A percentile compares a stretch with the other conserved stretches of the same genome.
These are phyloP conservation scores for Kwoniella mangroviensis DNA, from an alignment of 768 basidiomycete genomes.

Conservation along the genomic window DNA sequence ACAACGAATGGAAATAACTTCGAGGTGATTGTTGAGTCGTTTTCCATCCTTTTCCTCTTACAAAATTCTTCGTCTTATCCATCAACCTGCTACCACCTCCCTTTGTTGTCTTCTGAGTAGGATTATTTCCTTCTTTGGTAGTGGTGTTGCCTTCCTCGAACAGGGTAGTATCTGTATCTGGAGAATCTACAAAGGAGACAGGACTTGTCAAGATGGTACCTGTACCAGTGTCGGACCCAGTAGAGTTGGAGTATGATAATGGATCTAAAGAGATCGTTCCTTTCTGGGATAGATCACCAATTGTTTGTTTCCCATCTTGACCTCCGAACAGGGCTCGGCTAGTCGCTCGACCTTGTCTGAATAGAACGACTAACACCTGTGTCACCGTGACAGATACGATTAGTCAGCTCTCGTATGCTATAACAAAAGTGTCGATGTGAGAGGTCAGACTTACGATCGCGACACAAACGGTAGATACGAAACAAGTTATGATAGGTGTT, in stretches of 20 bases:
- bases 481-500: conserved; percentile 34
- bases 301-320: conserved; percentile 2
- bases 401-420: background rate
- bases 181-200: background rate
- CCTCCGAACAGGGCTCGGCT: conserved; percentile 19
- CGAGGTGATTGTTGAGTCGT: background rate
- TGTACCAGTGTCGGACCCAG: too few relatives aligned
- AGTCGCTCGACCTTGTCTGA: conserved; percentile 26
- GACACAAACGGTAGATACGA: conserved; percentile 29
- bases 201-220: too few relatives aligned
- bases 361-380: conserved; percentile 15
- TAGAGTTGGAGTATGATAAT: background rate
- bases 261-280: background rate
- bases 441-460: conserved; percentile 4
- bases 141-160: background rate
- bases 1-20: conserved; percentile 21
- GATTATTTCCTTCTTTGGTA: too few relatives aligned
- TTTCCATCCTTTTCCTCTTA: conserved; percentile 8
- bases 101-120: too few relatives aligned
- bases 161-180: background rate
- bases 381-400: too few relatives aligned
- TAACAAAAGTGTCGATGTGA: background rate
- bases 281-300: background rate
- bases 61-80: conserved; percentile 7
- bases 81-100: background rate